These are phyloP conservation scores for Nakazawaea ishiwadae DNA, from an alignment of 805 yeast species.

Conservation along the genomic window DNA sequence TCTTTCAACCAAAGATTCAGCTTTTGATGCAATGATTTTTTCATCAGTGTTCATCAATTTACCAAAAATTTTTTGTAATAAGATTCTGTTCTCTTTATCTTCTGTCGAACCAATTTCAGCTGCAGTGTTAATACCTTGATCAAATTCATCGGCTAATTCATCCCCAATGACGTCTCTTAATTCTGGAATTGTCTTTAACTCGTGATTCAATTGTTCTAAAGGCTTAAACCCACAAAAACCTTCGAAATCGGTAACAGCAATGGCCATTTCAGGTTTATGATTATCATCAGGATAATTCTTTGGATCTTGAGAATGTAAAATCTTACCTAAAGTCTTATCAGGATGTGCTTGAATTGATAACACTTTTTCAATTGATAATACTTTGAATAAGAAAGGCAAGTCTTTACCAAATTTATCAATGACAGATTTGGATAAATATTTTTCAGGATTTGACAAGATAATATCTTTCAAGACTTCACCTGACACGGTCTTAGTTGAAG, in stretches of 20 bases:
- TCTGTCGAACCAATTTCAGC: constrained; percentile 45
- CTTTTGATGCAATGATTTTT: constrained; percentile 45
- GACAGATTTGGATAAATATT: constrained; percentile 54
- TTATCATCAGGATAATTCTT: constrained; percentile 95
- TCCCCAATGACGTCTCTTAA: constrained; percentile 65
- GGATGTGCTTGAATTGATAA: constrained; percentile 98
- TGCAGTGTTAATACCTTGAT: constrained; percentile 37
- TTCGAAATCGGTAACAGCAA: constrained; percentile 93
- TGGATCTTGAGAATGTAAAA: constrained; percentile 79
- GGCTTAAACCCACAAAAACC: constrained; percentile 99
- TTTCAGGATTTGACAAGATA: constrained; percentile 53
- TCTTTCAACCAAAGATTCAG: constrained; percentile 62
- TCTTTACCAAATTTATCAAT: constrained; percentile 68
- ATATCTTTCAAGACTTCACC: constrained; percentile 64
- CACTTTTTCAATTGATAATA: constrained; percentile 87
- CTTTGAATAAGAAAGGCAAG: constrained; percentile 91
- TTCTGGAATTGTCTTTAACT: constrained; percentile 73
- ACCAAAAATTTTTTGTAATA: constrained; percentile 72
- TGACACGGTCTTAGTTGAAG: constrained; percentile 55
- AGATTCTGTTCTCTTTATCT: constrained; percentile 53
- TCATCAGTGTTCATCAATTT: constrained; percentile 83
- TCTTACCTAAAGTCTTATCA: constrained; percentile 77
- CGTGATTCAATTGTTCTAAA: constrained; percentile 64
- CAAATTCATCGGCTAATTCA: constrained; percentile 50
- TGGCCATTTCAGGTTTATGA: constrained; percentile 99